A percentile compares a stretch with the other conserved stretches of the same genome.
Conservation (phyloP, 2,329 filamentous ascomycete species). For the Fusarium nematophilum region DNA sequence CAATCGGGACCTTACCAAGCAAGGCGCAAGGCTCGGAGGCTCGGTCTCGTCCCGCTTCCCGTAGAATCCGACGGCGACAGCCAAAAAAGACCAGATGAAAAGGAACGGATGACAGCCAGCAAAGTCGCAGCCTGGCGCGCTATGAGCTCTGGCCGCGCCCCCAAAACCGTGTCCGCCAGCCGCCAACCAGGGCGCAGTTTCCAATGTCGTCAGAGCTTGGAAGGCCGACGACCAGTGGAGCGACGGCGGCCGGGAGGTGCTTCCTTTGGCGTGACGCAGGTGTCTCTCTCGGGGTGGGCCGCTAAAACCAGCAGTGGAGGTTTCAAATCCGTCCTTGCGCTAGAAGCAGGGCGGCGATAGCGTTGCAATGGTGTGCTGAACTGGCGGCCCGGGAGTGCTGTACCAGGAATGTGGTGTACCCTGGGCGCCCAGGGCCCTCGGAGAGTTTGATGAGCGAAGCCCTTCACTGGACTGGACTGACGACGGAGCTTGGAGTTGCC, state of each 20-base stretch:
- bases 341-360: constrained; percentile 36
- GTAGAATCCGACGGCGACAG: constrained; percentile 16
- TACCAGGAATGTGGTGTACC: no score
- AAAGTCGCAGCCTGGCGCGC: background rate
- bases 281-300: constrained; percentile 7
- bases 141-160: background rate
- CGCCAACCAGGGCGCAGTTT: background rate
- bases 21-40: constrained; percentile 12
- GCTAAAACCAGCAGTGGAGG: constrained; percentile 10
- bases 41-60: constrained; percentile 23
- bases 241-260: constrained; percentile 8
- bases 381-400: background rate
- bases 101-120: no score
- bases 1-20: constrained; percentile 30
- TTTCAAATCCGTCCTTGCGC: constrained; percentile 24
- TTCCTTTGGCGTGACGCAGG: background rate
- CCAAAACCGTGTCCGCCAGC: no score
- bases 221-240: constrained; percentile 1
- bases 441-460: no score
- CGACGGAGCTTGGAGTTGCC: constrained; percentile 3
- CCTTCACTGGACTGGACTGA: no score
- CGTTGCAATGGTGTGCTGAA: constrained; percentile 19
- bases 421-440: no score
- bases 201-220: background rate
- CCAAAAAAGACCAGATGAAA: background rate